These are phyloP conservation scores for Dactylellina leptospora DNA, from an alignment of 2,329 filamentous ascomycete species.

Conservation along the genomic window DNA sequence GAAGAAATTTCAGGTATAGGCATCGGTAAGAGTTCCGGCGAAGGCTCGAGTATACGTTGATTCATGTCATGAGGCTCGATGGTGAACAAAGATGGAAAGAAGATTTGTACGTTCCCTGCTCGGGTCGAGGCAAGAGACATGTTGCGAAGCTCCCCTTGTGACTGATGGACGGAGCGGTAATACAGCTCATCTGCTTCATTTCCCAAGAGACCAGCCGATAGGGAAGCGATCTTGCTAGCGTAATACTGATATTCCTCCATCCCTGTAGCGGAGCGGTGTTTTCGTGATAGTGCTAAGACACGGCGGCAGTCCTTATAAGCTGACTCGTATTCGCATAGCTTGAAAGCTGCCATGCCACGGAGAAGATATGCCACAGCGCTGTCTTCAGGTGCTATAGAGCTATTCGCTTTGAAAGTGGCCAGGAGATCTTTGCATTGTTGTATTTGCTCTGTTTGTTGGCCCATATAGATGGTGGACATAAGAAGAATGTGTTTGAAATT, in stretches of 20 bases:
- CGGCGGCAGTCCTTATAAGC: slow-evolving; percentile 1
- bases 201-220: neutral
- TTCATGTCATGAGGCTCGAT: too few species aligned
- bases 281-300: neutral
- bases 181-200: slow-evolving; percentile 13
- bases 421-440: neutral
- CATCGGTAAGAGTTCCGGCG: too few species aligned
- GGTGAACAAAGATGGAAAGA: too few species aligned
- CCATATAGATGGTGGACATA: neutral
- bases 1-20: too few species aligned
- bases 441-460: neutral
- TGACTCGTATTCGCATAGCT: neutral
- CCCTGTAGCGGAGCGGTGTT: neutral
- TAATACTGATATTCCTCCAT: neutral
- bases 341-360: neutral
- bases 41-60: too few species aligned
- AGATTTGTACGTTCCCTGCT: too few species aligned
- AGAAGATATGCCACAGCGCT: slow-evolving; percentile 1
- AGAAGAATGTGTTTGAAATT: neutral
- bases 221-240: neutral
- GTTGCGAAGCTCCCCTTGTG: neutral
- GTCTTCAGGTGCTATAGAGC: neutral
- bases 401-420: slow-evolving; percentile 2
- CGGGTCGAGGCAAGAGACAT: neutral
- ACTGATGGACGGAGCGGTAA: neutral